Percentiles rank a stretch among this genome's conserved stretches.
These are phyloP conservation scores for Flaveria brownii DNA, from an alignment of 129 eudicot genomes.

Conservation along the genomic window DNA sequence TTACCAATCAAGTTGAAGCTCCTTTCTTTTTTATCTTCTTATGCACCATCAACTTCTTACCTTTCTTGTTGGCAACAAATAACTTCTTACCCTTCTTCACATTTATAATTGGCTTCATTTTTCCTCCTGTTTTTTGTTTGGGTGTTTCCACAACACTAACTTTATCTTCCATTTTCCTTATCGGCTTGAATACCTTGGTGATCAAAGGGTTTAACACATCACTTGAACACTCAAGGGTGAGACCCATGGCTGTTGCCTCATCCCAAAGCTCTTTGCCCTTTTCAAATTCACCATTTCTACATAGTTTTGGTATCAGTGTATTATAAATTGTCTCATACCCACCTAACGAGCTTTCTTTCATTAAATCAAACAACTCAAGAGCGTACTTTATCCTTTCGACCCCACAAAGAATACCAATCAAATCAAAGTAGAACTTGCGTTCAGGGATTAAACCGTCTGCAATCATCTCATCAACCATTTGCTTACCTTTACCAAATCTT, in stretches of 20 bases:
- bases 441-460: constrained; percentile 50
- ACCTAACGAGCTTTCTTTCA: constrained; percentile 52
- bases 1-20: constrained; percentile 30
- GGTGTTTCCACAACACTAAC: constrained; percentile 18
- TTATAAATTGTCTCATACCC: constrained; percentile 64
- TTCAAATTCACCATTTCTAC: constrained; percentile 54
- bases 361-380: constrained; percentile 57
- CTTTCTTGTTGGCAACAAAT: constrained; percentile 20
- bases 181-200: constrained; percentile 54
- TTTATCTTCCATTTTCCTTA: constrained; percentile 39
- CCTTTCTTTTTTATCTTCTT: constrained; percentile 26
- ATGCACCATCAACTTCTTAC: constrained; percentile 28
- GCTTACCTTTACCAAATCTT: constrained; percentile 68
- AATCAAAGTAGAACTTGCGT: constrained; percentile 54
- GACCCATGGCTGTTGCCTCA: constrained; percentile 53
- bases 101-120: constrained; percentile 17
- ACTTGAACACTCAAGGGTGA: constrained; percentile 43
- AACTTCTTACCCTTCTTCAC: constrained; percentile 34
- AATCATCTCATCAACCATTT: constrained; percentile 57
- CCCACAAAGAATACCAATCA: constrained; percentile 67
- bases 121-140: constrained; percentile 22
- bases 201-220: constrained; percentile 50
- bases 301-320: constrained; percentile 58
- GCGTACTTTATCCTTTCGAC: constrained; percentile 61
- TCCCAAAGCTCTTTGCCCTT: constrained; percentile 66